Evolutionary conservation across 768 basidiomycete genomes (phyloP).

Genomic region (Neoboletus brunneissimus): DNA sequence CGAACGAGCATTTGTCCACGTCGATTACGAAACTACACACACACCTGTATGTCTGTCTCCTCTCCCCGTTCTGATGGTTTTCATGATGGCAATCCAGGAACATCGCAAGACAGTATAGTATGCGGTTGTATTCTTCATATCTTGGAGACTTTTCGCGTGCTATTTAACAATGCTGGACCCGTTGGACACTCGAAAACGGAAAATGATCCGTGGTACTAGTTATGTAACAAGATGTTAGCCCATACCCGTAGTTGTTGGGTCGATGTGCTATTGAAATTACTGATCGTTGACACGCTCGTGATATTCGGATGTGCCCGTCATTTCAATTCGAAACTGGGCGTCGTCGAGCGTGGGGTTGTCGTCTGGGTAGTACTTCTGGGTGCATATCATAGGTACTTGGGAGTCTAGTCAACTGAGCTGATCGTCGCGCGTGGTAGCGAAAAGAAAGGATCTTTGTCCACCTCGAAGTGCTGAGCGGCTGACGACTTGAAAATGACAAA

Average conservation of each 20-base stretch:
- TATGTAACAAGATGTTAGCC: neutral
- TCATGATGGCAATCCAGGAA: slow-evolving; percentile 31
- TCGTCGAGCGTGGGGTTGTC: neutral
- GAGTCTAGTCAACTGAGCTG: neutral
- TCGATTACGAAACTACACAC: slow-evolving; percentile 93
- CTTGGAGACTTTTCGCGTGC: neutral
- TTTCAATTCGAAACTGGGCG: neutral
- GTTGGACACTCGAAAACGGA: neutral
- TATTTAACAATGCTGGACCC: neutral
- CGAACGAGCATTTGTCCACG: slow-evolving; percentile 91
- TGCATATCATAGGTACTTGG: neutral
- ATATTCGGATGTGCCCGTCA: neutral
- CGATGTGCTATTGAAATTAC: slow-evolving; percentile 6
- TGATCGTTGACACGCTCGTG: neutral
- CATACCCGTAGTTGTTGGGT: neutral
- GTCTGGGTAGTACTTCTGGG: neutral
- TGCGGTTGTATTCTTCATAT: neutral
- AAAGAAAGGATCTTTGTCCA: slow-evolving; percentile 1
- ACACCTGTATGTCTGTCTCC: slow-evolving; percentile 42
- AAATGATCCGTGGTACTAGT: neutral
- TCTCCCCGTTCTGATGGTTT: neutral
- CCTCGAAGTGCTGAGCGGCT: slow-evolving; percentile 17
- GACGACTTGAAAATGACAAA: slow-evolving; percentile 32
- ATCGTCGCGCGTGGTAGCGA: neutral
- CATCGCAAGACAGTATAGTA: slow-evolving; percentile 39